These are phyloP conservation scores for Ampelocalamus luodianensis DNA, from an alignment of 176 grass and related monocot species.

Conservation along the genomic window DNA sequence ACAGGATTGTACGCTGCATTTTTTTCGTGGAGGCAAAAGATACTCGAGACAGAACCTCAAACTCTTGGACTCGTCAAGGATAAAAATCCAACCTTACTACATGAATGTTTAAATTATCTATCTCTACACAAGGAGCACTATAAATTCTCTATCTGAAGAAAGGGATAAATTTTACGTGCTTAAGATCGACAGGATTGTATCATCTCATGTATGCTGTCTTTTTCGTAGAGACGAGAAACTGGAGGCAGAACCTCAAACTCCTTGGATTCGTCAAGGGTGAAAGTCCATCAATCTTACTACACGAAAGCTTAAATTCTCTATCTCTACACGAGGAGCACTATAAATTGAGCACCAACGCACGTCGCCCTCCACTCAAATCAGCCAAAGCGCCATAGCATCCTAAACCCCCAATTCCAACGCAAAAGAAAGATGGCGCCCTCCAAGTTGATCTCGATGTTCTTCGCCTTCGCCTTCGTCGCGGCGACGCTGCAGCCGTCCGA, in stretches of 20 bases:
- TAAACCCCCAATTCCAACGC: background rate
- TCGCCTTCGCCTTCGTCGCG: background rate
- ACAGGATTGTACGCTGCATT: background rate
- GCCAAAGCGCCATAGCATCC: constrained; percentile 1
- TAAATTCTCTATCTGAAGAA: constrained; percentile 15
- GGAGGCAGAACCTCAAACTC: background rate
- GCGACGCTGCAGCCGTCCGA: background rate
- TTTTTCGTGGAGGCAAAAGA: background rate
- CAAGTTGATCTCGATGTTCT: background rate
- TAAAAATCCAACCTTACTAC: background rate
- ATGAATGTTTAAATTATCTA: background rate
- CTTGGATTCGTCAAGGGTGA: background rate
- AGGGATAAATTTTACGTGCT: too few relatives aligned
- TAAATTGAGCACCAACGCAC: constrained; percentile 31
- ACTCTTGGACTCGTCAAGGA: background rate
- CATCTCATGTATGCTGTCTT: background rate
- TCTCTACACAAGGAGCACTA: background rate
- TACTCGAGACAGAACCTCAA: background rate
- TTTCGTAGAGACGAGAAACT: background rate
- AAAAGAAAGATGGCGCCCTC: background rate
- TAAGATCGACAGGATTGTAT: background rate
- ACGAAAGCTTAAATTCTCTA: background rate
- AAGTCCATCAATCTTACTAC: background rate
- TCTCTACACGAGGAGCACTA: background rate
- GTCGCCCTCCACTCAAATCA: background rate